phyloP scores from a whole-genome alignment of 2,329 filamentous ascomycete species.

The Verticillium nonalfalfae region DNA sequence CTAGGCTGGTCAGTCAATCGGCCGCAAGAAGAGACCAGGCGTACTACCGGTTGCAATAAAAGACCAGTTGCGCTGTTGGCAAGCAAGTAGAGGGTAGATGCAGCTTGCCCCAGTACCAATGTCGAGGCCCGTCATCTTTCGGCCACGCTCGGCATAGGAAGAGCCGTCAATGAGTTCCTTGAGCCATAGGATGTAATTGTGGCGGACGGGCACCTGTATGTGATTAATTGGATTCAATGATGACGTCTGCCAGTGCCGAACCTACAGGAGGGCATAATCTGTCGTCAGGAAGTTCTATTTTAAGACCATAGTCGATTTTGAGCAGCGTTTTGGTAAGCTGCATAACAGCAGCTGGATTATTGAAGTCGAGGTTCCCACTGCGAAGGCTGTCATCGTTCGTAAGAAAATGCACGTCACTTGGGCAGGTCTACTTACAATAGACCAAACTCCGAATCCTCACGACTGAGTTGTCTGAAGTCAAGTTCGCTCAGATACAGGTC shows the following conservation, averaged over 20 bases:
- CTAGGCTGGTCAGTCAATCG: constrained; percentile 25
- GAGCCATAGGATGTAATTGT: constrained; percentile 89
- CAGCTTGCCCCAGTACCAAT: constrained; percentile 87
- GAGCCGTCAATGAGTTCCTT: constrained; percentile 74
- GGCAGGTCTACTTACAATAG: constrained; percentile 24
- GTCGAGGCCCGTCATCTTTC: constrained; percentile 66
- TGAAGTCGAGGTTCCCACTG: constrained; percentile 65
- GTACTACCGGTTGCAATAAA: constrained; percentile 57
- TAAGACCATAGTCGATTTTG: constrained; percentile 65
- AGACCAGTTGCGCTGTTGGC: constrained; percentile 63
- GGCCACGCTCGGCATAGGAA: constrained; percentile 37
- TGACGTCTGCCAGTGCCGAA: neutral
- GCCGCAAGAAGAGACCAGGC: neutral
- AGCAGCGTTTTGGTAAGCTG: constrained; percentile 78
- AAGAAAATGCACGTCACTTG: neutral
- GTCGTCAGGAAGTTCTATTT: constrained; percentile 65
- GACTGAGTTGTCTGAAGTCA: constrained; percentile 36
- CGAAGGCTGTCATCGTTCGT: constrained; percentile 22
- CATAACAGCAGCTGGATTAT: constrained; percentile 68
- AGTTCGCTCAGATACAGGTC: constrained; percentile 32
- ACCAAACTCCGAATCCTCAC: constrained; percentile 33
- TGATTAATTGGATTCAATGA: constrained; percentile 1
- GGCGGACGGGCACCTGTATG: constrained; percentile 54
- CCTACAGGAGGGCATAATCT: constrained; percentile 79
- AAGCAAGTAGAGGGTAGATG: constrained; percentile 84